Evolutionary conservation across 2,329 filamentous ascomycete species (phyloP), one percentile per base, ranked within the genome.

Genomic region (Hypoxylon sp.): DNA sequence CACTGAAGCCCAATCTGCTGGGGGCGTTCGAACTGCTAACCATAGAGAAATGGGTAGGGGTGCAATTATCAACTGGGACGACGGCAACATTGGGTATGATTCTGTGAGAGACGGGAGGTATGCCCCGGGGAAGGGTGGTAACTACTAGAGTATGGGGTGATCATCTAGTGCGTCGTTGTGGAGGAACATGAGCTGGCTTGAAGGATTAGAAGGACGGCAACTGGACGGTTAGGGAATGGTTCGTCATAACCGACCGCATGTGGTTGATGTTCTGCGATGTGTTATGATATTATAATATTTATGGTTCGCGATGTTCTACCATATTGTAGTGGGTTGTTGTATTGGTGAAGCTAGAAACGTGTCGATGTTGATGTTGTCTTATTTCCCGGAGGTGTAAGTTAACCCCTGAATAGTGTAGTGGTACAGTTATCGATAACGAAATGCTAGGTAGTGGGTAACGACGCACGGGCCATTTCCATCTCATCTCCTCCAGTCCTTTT

Each of bases 181-280:
- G 11, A 8, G 17, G 5, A 11, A 20, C 20, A 17, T 44, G 40
- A 3, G 40, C 17, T 44, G 7, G 20, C 17, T 22, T 44, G 17
- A 44, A 44, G n/a, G 40, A 22, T 22, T 22, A 44, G 40, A 22
- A 44, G 40, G 17, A 22, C 5, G 4, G 40, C 40, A 2, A 22
- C 3, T 20, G 17, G 17, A 22, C 1, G 40, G 17, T 25, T 5
- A 48, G 8, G 22, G 13, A 5, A 42, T 33, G 49, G n/a, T 14
- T 44, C 3, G 37, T 8, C 17, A 11, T 37, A 40, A 49, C 13
- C 14, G 40, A 49, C 13, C 14, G 40, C n/a, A 20, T 11, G 13
- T 20, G 37, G 25, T 31, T 33, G 20, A 46, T 30, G 20, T 10
- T 46, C 13, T 58, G 42, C 42, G 55, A 35, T 58, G 55, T 20